Percentiles rank a stretch among this genome's conserved stretches.
phyloP scores from a whole-genome alignment of 768 basidiomycete species.

The Leucogyrophana mollusca region DNA sequence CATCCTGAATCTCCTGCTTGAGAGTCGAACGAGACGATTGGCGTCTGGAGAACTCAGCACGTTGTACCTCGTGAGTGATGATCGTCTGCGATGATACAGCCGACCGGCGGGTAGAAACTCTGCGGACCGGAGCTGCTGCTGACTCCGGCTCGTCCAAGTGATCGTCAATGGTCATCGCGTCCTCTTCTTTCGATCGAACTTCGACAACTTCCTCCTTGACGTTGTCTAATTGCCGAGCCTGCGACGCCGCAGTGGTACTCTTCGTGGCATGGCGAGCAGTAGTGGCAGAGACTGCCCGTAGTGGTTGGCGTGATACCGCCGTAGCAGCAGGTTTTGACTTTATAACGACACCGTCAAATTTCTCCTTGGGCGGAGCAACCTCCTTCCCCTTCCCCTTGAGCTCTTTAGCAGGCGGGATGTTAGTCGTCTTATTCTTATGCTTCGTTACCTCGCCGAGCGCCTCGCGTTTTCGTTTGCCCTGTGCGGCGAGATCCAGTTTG shows the following conservation, averaged over 20 bases:
- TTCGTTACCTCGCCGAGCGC: constrained; percentile 71
- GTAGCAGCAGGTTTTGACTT: constrained; percentile 41
- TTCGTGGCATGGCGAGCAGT: constrained; percentile 38
- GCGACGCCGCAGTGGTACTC: constrained; percentile 19
- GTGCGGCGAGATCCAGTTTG: constrained; percentile 45
- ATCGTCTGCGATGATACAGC: constrained; percentile 10
- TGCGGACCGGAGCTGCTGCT: background rate
- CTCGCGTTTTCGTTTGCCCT: constrained; percentile 73
- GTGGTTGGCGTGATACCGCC: constrained; percentile 45
- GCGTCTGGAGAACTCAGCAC: constrained; percentile 24
- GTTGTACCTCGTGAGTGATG: constrained; percentile 28
- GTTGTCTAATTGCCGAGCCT: constrained; percentile 22
- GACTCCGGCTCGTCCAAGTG: constrained; percentile 25
- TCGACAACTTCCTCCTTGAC: constrained; percentile 32
- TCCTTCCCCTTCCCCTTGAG: constrained; percentile 58
- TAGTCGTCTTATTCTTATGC: constrained; percentile 45
- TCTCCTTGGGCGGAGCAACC: constrained; percentile 41
- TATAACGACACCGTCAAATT: constrained; percentile 63
- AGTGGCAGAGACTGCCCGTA: constrained; percentile 47
- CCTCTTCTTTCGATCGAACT: constrained; percentile 35
- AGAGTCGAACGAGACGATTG: constrained; percentile 32
- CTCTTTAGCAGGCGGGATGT: constrained; percentile 36
- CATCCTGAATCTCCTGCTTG: constrained; percentile 39
- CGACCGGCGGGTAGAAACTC: constrained; percentile 31
- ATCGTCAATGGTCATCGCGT: constrained; percentile 53